Evolutionary conservation across 192 early-diverging fungal genomes (phyloP), one percentile per base, ranked within the genome.

Genomic region (Phycomyces blakesleeanus): DNA sequence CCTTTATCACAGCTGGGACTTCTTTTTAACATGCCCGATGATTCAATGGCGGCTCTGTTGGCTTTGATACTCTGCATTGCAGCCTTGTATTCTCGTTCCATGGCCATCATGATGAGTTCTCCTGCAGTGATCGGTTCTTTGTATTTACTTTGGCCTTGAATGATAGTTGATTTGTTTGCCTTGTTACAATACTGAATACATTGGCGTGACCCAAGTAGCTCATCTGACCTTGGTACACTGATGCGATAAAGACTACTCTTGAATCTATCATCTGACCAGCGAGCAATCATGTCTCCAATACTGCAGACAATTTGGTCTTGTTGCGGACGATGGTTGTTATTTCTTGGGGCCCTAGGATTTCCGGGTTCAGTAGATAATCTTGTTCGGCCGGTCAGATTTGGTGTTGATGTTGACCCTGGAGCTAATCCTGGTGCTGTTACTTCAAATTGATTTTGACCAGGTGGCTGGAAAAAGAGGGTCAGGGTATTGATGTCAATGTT

Each of bases 201-300:
- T 39, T 71, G 64, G 25, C 69, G 69, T 2, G 69, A 52, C 0
- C 58, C 58, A 52, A 60, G 57, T 16, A 60, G 61, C 18, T 55
- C 59, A 5, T 56, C 59, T 7, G 51, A 64, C 11, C 34, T 42
- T n/a, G 69, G 63, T 16, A 24, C 53, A 20, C 63, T 57, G 7
- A 73, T 50, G 24, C 66, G 71, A 40, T 72, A 64, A 51, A 66
- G 55, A 21, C 57, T 73, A 42, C 60, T 67, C 37, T 63, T 66
- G 15, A 73, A 49, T 8, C 20, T 38, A 63, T 73, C 71, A 29
- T 73, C 61, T n/a, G 54, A 63, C 71, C 65, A 73, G 15, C 71
- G 66, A 65, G 67, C 67, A 40, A 73, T 73, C 64, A 73, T 66
- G 27, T 73, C 65, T 3, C 71, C 71, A 55, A 73, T 67, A 41